Evolutionary conservation across 805 yeast species (phyloP).

Genomic region (Wickerhamiella qilinensis): DNA sequence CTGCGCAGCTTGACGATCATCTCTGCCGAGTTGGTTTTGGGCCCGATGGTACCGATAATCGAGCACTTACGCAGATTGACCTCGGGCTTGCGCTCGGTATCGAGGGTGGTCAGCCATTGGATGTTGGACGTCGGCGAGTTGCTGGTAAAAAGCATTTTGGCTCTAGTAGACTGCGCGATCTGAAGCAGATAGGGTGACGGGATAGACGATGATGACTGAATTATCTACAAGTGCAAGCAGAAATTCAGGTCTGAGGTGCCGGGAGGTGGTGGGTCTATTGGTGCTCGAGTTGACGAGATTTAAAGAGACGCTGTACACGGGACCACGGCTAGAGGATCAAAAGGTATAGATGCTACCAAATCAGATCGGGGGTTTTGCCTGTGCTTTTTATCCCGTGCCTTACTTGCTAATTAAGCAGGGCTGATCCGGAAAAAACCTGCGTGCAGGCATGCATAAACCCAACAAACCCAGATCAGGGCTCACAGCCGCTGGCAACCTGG

Average conservation of each 20-base stretch:
- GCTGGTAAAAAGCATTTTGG: slow-evolving; percentile 15
- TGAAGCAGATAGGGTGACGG: too few relatives aligned
- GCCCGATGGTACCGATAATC: slow-evolving; percentile 97
- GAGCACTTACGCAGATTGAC: slow-evolving; percentile 80
- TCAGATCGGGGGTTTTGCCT: background rate
- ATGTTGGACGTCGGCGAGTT: slow-evolving; percentile 26
- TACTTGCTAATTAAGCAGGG: background rate
- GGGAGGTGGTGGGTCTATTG: too few relatives aligned
- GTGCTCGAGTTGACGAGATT: too few relatives aligned
- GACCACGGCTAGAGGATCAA: too few relatives aligned
- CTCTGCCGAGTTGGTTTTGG: slow-evolving; percentile 87
- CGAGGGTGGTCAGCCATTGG: slow-evolving; percentile 71
- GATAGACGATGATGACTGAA: too few relatives aligned
- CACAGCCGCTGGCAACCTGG: background rate
- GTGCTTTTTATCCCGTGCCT: background rate
- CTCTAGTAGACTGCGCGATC: too few relatives aligned
- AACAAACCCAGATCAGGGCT: background rate
- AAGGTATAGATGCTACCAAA: background rate
- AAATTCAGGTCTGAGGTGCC: too few relatives aligned
- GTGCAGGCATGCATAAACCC: background rate
- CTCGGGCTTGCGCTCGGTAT: slow-evolving; percentile 60
- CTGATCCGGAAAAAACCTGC: background rate
- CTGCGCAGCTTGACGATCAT: slow-evolving; percentile 73
- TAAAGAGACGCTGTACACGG: too few relatives aligned
- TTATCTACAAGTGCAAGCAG: too few relatives aligned